A percentile compares a stretch with the other conserved stretches of the same genome.
Conservation (phyloP, 2,329 filamentous ascomycete species). For the Apiospora hydei region DNA sequence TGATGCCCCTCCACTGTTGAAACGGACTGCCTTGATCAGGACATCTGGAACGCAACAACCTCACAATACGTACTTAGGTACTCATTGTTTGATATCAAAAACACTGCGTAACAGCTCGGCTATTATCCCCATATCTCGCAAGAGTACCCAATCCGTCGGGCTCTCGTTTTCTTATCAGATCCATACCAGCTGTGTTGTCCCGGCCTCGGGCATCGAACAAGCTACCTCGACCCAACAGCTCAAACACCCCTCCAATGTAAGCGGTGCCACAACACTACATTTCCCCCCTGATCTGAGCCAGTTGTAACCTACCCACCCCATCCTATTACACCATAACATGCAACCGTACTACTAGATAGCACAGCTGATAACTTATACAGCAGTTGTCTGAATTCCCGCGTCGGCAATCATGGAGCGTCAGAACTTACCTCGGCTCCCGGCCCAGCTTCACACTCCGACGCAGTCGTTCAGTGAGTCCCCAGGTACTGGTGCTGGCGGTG, state of each 20-base stretch:
- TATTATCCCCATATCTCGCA: background rate
- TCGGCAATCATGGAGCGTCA: constrained; percentile 33
- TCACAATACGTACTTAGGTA: background rate
- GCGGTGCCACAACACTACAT: constrained; percentile 1
- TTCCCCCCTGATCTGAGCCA: background rate
- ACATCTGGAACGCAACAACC: background rate
- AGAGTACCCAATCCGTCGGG: background rate
- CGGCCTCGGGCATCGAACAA: background rate
- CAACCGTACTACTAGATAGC: background rate
- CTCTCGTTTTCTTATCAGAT: background rate
- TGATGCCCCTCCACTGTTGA: background rate
- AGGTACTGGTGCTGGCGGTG: constrained; percentile 35
- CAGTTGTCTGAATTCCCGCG: constrained; percentile 24
- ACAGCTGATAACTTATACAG: background rate
- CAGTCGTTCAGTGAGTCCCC: constrained; percentile 39
- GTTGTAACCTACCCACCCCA: background rate
- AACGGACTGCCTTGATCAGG: background rate
- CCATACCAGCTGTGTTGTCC: background rate
- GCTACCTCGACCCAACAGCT: background rate
- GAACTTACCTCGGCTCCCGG: constrained; percentile 32
- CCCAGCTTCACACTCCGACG: constrained; percentile 39
- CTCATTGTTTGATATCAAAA: background rate
- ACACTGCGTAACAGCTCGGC: background rate
- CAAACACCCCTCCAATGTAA: background rate
- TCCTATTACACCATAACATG: background rate